Evolutionary conservation across 2,329 filamentous ascomycete genomes (phyloP), one percentile per base, ranked within the genome.

Genomic region (Amauroascus niger): DNA sequence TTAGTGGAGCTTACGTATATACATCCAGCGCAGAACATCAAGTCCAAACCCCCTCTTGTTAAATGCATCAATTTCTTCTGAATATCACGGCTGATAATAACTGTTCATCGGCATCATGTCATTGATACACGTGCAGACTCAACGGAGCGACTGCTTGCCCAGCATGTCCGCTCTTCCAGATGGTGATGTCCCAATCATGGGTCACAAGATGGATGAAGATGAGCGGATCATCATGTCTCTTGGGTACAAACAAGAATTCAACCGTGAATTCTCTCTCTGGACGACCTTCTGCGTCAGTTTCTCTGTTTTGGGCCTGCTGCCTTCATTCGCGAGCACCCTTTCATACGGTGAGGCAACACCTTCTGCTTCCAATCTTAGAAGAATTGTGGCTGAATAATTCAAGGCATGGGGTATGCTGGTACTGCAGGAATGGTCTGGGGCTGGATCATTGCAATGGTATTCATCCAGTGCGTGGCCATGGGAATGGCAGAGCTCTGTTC

Each of bases 281-380:
- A 86, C 84, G 5, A 85, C 83, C 0, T 88, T 88, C 64, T 86
- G 82, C 60, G 83, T 88, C 39, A 83, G 79, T 52, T 88, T 88
- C 65, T 83, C 85, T 6, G 83, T 88, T 9, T 71, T 88, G 53
- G 85, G 85, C 1, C 66, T 88, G 45, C 67, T 88, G 48, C 85
- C 84, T 0, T 85, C 80, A 57, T 86, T 88, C 61, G 84, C 84
- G 1, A 82, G 78, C 58, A 88, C 84, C 0, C 68, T 88, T 58
- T 83, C 77, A 63, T 88, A 87, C 75, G 84, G 84, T 59, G 80
- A 39, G 43, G 26, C 5, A 1, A 30, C 14, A 22, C 39, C 18
- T 5, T 30, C 18, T 37, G 26, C 41, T 32, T 32, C 40, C 11
- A 20, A 22, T n/a, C 16, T 35, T 18, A 24, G 52, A 18, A 57